Evolutionary conservation across 768 basidiomycete species (phyloP), one percentile per base, ranked within the genome.

Genomic region (Hemileccinum rubropunctum): DNA sequence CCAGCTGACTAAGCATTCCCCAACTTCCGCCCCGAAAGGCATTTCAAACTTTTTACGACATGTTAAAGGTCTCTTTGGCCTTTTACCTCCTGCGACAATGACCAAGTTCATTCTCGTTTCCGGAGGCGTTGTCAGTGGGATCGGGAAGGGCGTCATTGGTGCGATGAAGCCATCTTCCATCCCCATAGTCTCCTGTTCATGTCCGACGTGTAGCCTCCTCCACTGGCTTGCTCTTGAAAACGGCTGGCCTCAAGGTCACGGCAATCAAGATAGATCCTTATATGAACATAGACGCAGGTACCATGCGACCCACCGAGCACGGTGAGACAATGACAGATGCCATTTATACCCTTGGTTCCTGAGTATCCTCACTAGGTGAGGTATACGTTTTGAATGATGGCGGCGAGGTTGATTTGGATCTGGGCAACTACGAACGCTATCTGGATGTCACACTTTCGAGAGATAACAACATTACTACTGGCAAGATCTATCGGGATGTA

Each of bases 231-330:
- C 80, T 98, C 45, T 78, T 99, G 66, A 98, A 98, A 73, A 98
- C 91, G 38, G 84, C 87, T 33, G 95, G 95, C 41, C 78, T 97
- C 53, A 97, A 94, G 74, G 95, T 98, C 60, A 99, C 95, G 8
- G 91, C 95, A 11, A 98, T 99, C 78, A 99, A 99, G 74, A 98
- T 99, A 62, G 95, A 99, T 68, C 95, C 95, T 13, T 99, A 99
- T 61, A 98, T 99, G 95, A 99, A 99, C 73, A 98, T 99, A 61
- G 95, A 99, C 78, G 95, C 95, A 20, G 95, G 95, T 32, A 98
- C 95, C 17, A 99, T 99, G 95, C 79, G 92, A 43, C 95, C 95
- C 13, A 95, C 94, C 14, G 95, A 99, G 70, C 95, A 99, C 67
- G 95, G 95, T 91, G 67, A 77, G 84, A 55, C 53, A 43, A 40